Evolutionary conservation across 2,329 filamentous ascomycete species (phyloP).

Genomic region (Exserohilum turcica): DNA sequence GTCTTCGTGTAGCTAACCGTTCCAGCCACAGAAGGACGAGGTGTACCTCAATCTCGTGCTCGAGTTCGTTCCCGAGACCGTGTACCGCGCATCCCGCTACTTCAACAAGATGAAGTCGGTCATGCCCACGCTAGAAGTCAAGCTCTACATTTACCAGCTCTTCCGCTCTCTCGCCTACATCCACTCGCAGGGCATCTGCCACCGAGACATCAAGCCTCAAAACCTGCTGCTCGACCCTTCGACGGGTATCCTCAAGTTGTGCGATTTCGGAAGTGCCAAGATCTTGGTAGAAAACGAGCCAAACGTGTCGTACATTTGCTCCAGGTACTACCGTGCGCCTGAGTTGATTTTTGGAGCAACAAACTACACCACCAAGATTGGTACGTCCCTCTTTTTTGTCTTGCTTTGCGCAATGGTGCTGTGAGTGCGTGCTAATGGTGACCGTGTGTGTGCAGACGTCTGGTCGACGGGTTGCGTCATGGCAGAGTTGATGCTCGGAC

Average conservation of each 20-base stretch:
- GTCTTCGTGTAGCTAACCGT: constrained; percentile 38
- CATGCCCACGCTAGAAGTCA: constrained; percentile 98
- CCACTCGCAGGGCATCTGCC: constrained; percentile 98
- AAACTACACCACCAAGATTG: constrained; percentile 99
- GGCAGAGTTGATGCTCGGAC: constrained; percentile 98
- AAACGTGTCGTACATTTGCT: constrained; percentile 99
- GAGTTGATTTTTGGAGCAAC: constrained; percentile 98
- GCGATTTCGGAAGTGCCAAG: constrained; percentile 98
- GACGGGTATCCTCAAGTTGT: constrained; percentile 92
- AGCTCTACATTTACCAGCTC: constrained; percentile 99
- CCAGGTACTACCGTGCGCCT: constrained; percentile 95
- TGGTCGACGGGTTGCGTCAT: constrained; percentile 99
- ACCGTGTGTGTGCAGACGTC: constrained; percentile 71
- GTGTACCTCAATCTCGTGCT: constrained; percentile 98
- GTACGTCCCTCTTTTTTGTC: too few species aligned
- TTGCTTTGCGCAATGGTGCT: constrained; percentile 9
- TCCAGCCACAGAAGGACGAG: constrained; percentile 71
- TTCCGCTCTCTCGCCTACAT: constrained; percentile 99
- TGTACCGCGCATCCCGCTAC: constrained; percentile 96
- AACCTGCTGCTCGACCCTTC: constrained; percentile 92
- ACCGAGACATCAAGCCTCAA: constrained; percentile 98
- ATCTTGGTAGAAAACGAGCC: constrained; percentile 98
- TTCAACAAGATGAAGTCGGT: constrained; percentile 99
- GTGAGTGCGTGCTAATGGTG: constrained; percentile 25
- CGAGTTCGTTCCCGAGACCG: constrained; percentile 97